Conservation (phyloP, 805 yeast species). For the Zygotorulaspora sp. region DNA sequence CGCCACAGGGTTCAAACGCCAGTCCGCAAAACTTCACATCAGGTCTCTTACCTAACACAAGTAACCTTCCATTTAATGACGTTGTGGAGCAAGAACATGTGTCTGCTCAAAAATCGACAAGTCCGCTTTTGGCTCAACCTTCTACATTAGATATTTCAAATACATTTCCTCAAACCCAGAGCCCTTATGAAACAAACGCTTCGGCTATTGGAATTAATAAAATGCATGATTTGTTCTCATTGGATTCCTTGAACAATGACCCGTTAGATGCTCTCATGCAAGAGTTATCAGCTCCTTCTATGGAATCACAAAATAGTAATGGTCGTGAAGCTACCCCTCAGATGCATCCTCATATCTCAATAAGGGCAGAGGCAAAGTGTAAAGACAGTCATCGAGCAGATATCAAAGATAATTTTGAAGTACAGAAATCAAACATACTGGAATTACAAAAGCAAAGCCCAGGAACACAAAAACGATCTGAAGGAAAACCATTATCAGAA, state of each 20-base stretch:
- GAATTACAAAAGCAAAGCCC: conserved; percentile 15
- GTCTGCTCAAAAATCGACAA: neutral
- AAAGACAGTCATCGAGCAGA: conserved; percentile 11
- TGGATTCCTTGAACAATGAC: conserved; percentile 21
- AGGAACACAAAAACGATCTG: conserved; percentile 1
- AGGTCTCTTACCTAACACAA: neutral
- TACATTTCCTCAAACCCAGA: neutral
- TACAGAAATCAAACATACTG: conserved; percentile 20
- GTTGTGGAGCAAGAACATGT: neutral
- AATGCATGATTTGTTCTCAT: conserved; percentile 18
- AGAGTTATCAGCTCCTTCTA: conserved; percentile 15
- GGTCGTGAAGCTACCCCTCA: conserved; percentile 4
- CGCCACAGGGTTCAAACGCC: neutral
- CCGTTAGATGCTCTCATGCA: conserved; percentile 24
- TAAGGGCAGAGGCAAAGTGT: conserved; percentile 9
- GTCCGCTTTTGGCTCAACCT: neutral
- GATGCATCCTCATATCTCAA: conserved; percentile 1
- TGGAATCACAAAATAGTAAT: conserved; percentile 6
- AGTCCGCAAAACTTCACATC: neutral
- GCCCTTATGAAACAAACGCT: neutral
- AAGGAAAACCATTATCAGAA: neutral
- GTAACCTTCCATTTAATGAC: neutral
- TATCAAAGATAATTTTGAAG: conserved; percentile 20
- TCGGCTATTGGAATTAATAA: conserved; percentile 1
- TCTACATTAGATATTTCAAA: neutral